Evolutionary conservation across 371 early-diverging fungal species (phyloP).

Genomic region (Mortierella sp.): DNA sequence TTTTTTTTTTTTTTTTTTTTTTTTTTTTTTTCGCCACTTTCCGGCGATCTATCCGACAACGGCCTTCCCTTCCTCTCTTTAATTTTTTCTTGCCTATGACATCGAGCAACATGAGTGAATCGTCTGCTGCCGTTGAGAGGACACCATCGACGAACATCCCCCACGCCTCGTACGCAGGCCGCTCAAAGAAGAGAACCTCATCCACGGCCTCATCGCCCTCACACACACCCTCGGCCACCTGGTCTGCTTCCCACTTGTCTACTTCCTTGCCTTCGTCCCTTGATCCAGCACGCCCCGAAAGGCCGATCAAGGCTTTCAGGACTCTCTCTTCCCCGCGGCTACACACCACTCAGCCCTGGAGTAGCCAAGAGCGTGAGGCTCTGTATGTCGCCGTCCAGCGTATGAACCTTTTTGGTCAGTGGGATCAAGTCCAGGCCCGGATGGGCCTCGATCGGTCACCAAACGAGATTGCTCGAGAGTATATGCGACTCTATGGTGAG

Average conservation of each 20-base stretch:
- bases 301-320: constrained; percentile 1
- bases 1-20: neutral
- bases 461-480: constrained; percentile 41
- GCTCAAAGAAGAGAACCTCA: neutral
- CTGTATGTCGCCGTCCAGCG: constrained; percentile 40
- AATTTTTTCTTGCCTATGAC: constrained; percentile 35
- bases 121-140: neutral
- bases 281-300: constrained; percentile 7
- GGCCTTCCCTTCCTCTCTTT: neutral
- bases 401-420: constrained; percentile 36
- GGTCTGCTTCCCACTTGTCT: constrained; percentile 30
- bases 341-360: constrained; percentile 25
- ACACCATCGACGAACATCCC: neutral
- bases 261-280: constrained; percentile 20
- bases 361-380: constrained; percentile 37
- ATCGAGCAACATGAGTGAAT: constrained; percentile 34
- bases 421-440: constrained; percentile 29
- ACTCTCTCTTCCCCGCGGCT: neutral
- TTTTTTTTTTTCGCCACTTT: constrained; percentile 3
- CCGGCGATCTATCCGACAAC: neutral
- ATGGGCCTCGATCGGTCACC: constrained; percentile 32
- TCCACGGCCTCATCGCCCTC: neutral
- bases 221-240: neutral
- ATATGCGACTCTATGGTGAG: constrained; percentile 47
- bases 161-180: too few relatives aligned